A percentile compares a stretch with the other conserved stretches of the same genome.
These are phyloP conservation scores for Pulveroboletus frians DNA, from an alignment of 768 basidiomycete genomes.

Conservation along the genomic window DNA sequence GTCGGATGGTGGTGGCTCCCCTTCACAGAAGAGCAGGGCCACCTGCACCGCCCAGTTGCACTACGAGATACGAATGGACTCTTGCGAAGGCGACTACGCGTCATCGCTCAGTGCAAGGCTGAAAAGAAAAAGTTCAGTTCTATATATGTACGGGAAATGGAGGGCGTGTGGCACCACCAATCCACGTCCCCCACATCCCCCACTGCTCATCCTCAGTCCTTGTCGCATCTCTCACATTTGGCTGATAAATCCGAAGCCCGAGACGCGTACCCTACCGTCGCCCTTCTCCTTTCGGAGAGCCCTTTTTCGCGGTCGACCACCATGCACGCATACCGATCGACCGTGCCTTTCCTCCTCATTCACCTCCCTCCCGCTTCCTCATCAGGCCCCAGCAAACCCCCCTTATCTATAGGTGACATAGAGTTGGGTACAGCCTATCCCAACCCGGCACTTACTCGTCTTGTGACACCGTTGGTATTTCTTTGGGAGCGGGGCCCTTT, in stretches of 20 bases:
- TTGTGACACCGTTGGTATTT: conserved; percentile 20
- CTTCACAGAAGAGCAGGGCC: not conserved
- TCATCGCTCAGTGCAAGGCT: conserved; percentile 89
- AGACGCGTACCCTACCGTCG: conserved; percentile 38
- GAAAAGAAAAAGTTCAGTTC: conserved; percentile 79
- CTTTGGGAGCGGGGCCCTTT: conserved; percentile 20
- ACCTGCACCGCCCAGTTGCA: not conserved
- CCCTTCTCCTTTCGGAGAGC: conserved; percentile 75
- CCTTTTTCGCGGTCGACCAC: conserved; percentile 69
- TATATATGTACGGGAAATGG: conserved; percentile 80
- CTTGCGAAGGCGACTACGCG: conserved; percentile 53
- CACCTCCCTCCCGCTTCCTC: conserved; percentile 53
- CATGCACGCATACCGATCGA: conserved; percentile 66
- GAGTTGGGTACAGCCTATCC: conserved; percentile 14
- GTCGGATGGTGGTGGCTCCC: conserved; percentile 94
- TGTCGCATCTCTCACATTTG: not conserved
- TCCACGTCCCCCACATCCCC: not conserved
- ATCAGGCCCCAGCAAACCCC: not conserved
- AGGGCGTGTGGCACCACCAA: conserved; percentile 67
- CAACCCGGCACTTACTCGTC: conserved; percentile 18
- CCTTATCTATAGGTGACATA: not conserved
- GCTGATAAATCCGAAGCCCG: not conserved
- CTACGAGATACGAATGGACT: conserved; percentile 15
- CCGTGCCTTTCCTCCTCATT: conserved; percentile 73
- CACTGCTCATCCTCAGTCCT: not conserved